Percentiles rank a stretch among this genome's conserved stretches.
Evolutionary conservation across 2,329 filamentous ascomycete species (phyloP).

Genomic region (Verticillium klebahnii): DNA sequence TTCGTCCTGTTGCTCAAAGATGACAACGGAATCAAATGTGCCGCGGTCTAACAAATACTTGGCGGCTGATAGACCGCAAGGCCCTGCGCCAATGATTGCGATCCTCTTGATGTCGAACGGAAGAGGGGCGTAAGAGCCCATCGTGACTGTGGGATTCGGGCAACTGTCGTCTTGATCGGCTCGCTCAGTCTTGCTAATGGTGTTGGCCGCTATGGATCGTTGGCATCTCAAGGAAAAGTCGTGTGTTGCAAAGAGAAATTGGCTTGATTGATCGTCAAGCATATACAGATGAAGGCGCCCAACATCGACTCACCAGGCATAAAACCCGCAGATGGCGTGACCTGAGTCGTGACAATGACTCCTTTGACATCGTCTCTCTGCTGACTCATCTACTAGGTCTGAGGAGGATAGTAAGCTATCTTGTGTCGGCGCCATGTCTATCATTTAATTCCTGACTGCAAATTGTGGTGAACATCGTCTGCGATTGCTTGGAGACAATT

Average conservation of each 20-base stretch:
- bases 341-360: background rate
- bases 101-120: conserved; percentile 54
- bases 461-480: too few relatives aligned
- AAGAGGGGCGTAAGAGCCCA: conserved; percentile 17
- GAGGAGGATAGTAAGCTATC: too few relatives aligned
- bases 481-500: too few relatives aligned
- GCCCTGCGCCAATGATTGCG: conserved; percentile 79
- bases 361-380: background rate
- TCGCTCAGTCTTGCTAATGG: too few relatives aligned
- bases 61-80: conserved; percentile 71
- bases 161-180: too few relatives aligned
- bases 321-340: conserved; percentile 1
- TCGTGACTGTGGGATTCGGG: conserved; percentile 6
- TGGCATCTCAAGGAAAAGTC: background rate
- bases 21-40: conserved; percentile 61
- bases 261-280: background rate
- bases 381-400: background rate
- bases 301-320: background rate
- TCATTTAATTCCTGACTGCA: too few relatives aligned
- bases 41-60: conserved; percentile 73
- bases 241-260: background rate
- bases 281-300: background rate
- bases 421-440: too few relatives aligned
- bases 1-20: conserved; percentile 77
- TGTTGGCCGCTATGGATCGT: background rate